Base-by-base conservation (phyloP, 2,329 filamentous ascomycete species). In the Fusarium multiceps region DNA sequence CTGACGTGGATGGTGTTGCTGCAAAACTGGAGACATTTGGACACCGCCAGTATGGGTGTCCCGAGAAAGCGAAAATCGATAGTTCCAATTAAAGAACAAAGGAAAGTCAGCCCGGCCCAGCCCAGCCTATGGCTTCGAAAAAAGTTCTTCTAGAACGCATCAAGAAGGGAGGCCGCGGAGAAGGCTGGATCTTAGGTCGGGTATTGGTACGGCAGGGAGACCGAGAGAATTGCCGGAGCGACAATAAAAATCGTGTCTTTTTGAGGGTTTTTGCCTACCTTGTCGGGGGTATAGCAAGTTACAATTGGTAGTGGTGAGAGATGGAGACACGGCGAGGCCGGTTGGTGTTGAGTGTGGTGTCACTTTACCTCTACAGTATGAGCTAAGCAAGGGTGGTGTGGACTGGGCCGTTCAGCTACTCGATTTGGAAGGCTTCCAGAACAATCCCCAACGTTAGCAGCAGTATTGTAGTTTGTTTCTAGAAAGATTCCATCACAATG, bases 271-370 rank as follows among this genome's bases (percentile, higher is more conserved):
- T 32, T 58, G 21, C 46, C n/a, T 47, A 43, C 30, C 49, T 59
- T 49, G 28, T 63, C 46, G 50, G 50, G 43, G 55, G 53, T 65
- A 37, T n/a, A 37, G 34, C 34, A 37, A 37, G 34, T 37, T 37
- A 37, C 34, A 37, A 37, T 37, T 37, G 34, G 34, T 56, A 59
- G 57, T 69, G 60, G 61, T 75, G 73, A 74, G 58, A 71, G 71
- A 75, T 75, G 69, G 72, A 71, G 73, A 73, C 71, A 70, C 73
- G 73, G 73, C 71, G 73, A 75, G 60, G 72, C 73, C 73, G 73
- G 69, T 68, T 72, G 69, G 65, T 55, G 51, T 66, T 61, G 55
- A 63, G 64, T 72, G 59, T 72, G 59, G 72, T 72, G 68, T 71
- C 55, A 72, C 55, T 28, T 63, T 66, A 46, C 28, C 49, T 42